Base-by-base conservation (phyloP, 139 green algal species). In the Deuterostichococcus epilithicus region DNA sequence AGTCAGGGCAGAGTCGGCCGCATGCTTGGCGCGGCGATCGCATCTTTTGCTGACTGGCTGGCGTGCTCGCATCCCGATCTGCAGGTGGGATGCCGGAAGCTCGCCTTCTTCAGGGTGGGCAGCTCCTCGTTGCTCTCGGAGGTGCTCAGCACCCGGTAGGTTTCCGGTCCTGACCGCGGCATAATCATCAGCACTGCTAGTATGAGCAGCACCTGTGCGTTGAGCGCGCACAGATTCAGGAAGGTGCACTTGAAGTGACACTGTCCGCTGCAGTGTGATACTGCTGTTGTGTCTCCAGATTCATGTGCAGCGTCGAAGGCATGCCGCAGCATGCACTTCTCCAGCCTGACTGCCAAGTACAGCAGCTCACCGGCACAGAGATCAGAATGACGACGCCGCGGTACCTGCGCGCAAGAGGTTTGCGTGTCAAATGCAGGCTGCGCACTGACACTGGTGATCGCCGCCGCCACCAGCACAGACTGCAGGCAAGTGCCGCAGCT, bases 311-410 rank as follows among this genome's bases (percentile, higher is more conserved):
- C 45, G 15, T 60, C 15, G 15, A 26, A 60, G 18, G 15, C 45
- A n/a, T 60, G 45, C 18, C 15, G 18, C 15, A 60, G 15, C 45
- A 60, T 60, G 45, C 18, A 18, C 45, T 60, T 60, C 45, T 60
- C n/a, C n/a, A n/a, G n/a, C n/a, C 13, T 6, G 20, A 18, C 10
- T 68, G 59, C 25, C 23, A 5, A 68, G 20, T 5, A 34, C 6
- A 6, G 59, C 4, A 5, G 59, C 85, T 74, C 36, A 90, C 80
- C n/a, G 89, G 89, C 1, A 94, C 60, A 3, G 80, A 88, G 2
- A 86, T 42, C 1, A 94, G 83, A 20, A 91, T 33, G 1, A 88
- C 35, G 15, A 93, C 88, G 10, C 89, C 88, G 0, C 89, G 80
- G 20, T 89, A 88, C 83, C 86, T 90, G 79, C 63, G 47, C 58